phyloP scores from a whole-genome alignment of 768 basidiomycete genomes.

The Pleurotus salmoneostramineus region DNA sequence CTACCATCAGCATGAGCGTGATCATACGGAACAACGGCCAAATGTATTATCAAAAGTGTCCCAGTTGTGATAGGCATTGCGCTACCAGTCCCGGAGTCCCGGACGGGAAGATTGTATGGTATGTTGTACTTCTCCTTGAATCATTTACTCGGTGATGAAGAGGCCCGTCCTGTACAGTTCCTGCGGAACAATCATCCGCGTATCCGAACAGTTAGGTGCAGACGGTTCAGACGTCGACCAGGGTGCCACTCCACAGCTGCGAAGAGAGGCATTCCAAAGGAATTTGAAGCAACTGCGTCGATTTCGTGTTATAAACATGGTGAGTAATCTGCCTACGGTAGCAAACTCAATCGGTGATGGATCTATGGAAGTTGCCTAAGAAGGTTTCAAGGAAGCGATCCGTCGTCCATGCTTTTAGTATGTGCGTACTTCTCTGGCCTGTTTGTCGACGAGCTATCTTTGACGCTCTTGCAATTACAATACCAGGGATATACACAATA shows the following conservation, averaged over 20 bases:
- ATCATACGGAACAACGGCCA: not conserved
- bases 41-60: not conserved
- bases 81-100: not conserved
- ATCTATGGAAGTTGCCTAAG: not conserved
- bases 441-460: not conserved
- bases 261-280: not conserved
- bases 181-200: not conserved
- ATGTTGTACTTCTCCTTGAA: too few species aligned
- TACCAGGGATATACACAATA: not conserved
- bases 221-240: not conserved
- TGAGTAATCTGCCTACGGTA: not conserved
- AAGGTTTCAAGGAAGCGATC: not conserved
- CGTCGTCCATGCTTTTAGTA: not conserved
- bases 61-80: not conserved
- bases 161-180: not conserved
- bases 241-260: not conserved
- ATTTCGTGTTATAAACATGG: not conserved
- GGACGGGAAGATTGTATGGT: not conserved
- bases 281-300: slow-evolving; percentile 1
- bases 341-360: too few species aligned
- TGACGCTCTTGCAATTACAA: not conserved
- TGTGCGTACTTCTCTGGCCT: not conserved
- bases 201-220: not conserved
- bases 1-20: not conserved
- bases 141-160: too few species aligned